Percentiles rank a stretch among this genome's conserved stretches.
These are phyloP conservation scores for Usnea hakonensis DNA, from an alignment of 495 filamentous ascomycete species.

Conservation along the genomic window DNA sequence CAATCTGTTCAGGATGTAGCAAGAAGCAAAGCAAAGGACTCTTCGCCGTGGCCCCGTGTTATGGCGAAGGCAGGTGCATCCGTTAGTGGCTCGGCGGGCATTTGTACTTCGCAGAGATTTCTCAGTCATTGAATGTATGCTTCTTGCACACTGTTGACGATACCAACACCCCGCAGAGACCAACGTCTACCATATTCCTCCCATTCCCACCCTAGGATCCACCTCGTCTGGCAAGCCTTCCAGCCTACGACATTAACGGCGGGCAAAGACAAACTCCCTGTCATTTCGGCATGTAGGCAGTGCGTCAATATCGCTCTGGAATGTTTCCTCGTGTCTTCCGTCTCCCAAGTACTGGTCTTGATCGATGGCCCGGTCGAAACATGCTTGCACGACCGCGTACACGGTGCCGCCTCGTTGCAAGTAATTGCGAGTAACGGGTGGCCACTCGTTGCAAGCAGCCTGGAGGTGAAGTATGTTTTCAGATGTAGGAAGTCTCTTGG, in stretches of 20 bases:
- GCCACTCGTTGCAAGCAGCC: not conserved
- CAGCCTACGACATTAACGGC: not conserved
- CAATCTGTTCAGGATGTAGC: too few relatives aligned
- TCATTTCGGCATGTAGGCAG: slow-evolving; percentile 25
- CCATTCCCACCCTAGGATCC: not conserved
- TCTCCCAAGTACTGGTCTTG: slow-evolving; percentile 23
- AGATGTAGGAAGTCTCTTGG: not conserved
- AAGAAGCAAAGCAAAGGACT: too few relatives aligned
- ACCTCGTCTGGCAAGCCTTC: not conserved
- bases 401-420: slow-evolving; percentile 18
- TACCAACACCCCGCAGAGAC: not conserved
- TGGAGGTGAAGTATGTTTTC: not conserved
- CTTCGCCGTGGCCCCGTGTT: too few relatives aligned
- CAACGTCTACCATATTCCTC: not conserved
- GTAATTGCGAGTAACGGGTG: slow-evolving; percentile 15
- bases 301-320: slow-evolving; percentile 16
- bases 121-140: too few relatives aligned
- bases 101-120: too few relatives aligned
- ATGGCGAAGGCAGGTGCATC: too few relatives aligned
- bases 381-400: slow-evolving; percentile 7
- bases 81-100: too few relatives aligned
- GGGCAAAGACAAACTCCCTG: not conserved
- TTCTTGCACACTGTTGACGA: too few relatives aligned
- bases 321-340: slow-evolving; percentile 7
- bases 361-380: slow-evolving; percentile 21